Conservation (phyloP, 2,329 filamentous ascomycete species). For the Fusarium virguliforme region DNA sequence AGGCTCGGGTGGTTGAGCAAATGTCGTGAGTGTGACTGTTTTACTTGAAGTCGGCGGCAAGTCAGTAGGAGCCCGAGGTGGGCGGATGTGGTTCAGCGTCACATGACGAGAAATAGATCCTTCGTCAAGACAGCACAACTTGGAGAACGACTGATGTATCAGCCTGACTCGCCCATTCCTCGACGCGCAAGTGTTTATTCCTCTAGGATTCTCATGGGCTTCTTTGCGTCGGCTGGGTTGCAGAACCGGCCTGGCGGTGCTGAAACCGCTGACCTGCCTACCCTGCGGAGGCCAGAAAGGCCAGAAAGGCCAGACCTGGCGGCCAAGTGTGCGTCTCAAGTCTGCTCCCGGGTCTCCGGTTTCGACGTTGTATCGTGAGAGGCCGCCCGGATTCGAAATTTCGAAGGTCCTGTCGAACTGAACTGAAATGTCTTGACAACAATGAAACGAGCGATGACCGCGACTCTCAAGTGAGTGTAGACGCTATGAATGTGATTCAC, state of each 20-base stretch:
- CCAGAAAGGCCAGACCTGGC: neutral
- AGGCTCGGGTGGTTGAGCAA: neutral
- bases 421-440: neutral
- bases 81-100: neutral
- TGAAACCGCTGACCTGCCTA: constrained; percentile 12
- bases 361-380: constrained; percentile 21
- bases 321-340: constrained; percentile 18
- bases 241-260: constrained; percentile 23
- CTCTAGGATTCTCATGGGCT: constrained; percentile 8
- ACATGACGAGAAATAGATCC: neutral
- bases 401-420: constrained; percentile 4
- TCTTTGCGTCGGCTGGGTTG: constrained; percentile 22
- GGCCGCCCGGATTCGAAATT: constrained; percentile 11
- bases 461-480: neutral
- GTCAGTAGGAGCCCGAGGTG: neutral
- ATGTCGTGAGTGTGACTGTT: neutral
- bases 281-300: constrained; percentile 13
- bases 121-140: neutral
- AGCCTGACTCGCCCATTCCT: neutral
- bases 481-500: neutral
- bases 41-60: neutral
- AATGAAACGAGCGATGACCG: neutral
- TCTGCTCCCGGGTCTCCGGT: constrained; percentile 28
- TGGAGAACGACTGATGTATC: neutral
- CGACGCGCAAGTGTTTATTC: constrained; percentile 8